Conservation (phyloP, 1,284 basidiomycete species). For the Cutaneotrichosporon cavernicola region DNA sequence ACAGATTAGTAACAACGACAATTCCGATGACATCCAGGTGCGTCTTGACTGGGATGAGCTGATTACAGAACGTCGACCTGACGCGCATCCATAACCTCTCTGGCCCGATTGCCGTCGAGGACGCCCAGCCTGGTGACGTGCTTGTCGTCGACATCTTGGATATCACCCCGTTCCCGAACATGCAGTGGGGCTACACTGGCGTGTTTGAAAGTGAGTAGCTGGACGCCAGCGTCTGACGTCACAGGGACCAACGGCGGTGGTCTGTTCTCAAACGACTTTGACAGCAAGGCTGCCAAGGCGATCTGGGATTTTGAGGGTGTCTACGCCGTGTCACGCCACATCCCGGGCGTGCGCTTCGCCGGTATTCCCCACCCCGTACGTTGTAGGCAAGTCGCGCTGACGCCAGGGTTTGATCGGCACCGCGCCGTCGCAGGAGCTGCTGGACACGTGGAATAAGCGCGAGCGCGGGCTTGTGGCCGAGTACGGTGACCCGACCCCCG, state of each 20-base stretch:
- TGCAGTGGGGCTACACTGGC: slow-evolving; percentile 78
- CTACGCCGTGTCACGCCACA: slow-evolving; percentile 69
- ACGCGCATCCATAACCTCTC: slow-evolving; percentile 70
- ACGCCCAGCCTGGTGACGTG: slow-evolving; percentile 74
- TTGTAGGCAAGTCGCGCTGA: background rate
- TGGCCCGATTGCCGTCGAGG: slow-evolving; percentile 70
- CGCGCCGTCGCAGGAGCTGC: slow-evolving; percentile 68
- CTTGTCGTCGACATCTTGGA: slow-evolving; percentile 69
- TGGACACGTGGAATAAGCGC: slow-evolving; percentile 70
- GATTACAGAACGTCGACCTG: slow-evolving; percentile 51
- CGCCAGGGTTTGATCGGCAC: slow-evolving; percentile 65
- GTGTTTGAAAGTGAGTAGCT: slow-evolving; percentile 31
- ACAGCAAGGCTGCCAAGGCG: slow-evolving; percentile 64
- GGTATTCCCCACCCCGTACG: slow-evolving; percentile 66
- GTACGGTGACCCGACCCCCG: slow-evolving; percentile 55
- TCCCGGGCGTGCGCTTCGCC: slow-evolving; percentile 74
- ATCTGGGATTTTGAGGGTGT: slow-evolving; percentile 76
- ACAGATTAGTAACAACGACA: slow-evolving; percentile 72
- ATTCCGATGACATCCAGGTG: slow-evolving; percentile 48
- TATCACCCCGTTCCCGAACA: slow-evolving; percentile 70
- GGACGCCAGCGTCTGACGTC: slow-evolving; percentile 57
- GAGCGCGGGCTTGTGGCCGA: slow-evolving; percentile 70
- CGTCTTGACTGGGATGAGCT: slow-evolving; percentile 4
- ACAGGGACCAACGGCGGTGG: slow-evolving; percentile 75
- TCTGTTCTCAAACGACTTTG: slow-evolving; percentile 59